phyloP scores from a whole-genome alignment of 2,329 filamentous ascomycete genomes.

The Exserohilum rostratum region DNA sequence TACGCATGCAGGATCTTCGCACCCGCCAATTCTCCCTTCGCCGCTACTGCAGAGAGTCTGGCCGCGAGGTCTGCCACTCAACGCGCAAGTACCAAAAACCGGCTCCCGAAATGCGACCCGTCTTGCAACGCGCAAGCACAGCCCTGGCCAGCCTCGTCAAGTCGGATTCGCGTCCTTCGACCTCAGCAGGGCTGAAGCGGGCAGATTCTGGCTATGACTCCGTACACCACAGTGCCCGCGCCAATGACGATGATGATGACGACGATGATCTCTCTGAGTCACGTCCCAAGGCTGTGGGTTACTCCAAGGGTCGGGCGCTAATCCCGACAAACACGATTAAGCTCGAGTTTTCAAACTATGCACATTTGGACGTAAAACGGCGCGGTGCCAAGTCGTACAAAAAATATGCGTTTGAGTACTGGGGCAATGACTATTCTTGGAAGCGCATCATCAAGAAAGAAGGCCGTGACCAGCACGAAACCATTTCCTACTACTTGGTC shows the following conservation, averaged over 20 bases:
- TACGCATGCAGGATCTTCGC: slow-evolving; percentile 91
- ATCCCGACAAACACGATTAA: slow-evolving; percentile 78
- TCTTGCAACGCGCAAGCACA: slow-evolving; percentile 64
- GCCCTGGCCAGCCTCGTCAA: slow-evolving; percentile 64
- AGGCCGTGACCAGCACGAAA: slow-evolving; percentile 61
- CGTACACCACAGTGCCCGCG: slow-evolving; percentile 34
- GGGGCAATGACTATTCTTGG: slow-evolving; percentile 87
- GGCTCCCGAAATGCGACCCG: slow-evolving; percentile 56
- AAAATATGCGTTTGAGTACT: slow-evolving; percentile 91
- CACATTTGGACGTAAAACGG: slow-evolving; percentile 81
- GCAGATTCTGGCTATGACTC: slow-evolving; percentile 66
- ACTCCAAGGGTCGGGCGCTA: slow-evolving; percentile 48
- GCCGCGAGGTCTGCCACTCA: slow-evolving; percentile 88
- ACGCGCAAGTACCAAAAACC: slow-evolving; percentile 71
- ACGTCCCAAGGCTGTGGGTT: slow-evolving; percentile 42
- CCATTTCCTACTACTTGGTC: slow-evolving; percentile 80
- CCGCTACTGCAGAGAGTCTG: slow-evolving; percentile 89
- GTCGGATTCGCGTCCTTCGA: slow-evolving; percentile 56
- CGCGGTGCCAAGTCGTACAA: slow-evolving; percentile 70
- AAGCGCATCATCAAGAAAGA: slow-evolving; percentile 74
- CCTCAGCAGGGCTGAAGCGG: slow-evolving; percentile 55
- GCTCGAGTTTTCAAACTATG: slow-evolving; percentile 97
- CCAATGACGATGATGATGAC: slow-evolving; percentile 25
- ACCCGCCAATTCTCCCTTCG: slow-evolving; percentile 88
- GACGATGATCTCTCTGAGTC: slow-evolving; percentile 25